A percentile compares a stretch with the other conserved stretches of the same genome.
Conservation (phyloP, 768 basidiomycete species). For the Suillus luteus region DNA sequence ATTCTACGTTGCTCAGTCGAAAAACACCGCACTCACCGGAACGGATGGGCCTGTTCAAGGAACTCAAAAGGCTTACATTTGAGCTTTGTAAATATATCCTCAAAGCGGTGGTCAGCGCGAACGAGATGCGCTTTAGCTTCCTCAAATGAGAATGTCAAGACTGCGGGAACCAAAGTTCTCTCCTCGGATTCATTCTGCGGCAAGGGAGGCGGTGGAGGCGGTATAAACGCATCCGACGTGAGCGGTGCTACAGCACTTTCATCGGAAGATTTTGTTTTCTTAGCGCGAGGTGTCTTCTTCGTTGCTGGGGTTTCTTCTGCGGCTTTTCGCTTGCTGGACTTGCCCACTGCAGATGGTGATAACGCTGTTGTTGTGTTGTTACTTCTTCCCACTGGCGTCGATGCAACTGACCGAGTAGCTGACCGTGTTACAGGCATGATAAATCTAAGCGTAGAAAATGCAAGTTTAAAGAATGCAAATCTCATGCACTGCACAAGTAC, state of each 20-base stretch:
- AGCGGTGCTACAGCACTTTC: background rate
- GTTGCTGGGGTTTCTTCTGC: slow-evolving; percentile 1
- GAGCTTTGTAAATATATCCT: slow-evolving; percentile 61
- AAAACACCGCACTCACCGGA: slow-evolving; percentile 51
- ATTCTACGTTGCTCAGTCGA: background rate
- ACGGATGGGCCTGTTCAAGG: slow-evolving; percentile 79
- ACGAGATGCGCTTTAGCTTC: slow-evolving; percentile 76
- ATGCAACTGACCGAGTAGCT: slow-evolving; percentile 22
- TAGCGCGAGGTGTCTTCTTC: slow-evolving; percentile 10
- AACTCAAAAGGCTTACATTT: slow-evolving; percentile 78
- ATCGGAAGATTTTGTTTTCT: slow-evolving; percentile 10
- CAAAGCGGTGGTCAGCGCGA: slow-evolving; percentile 67
- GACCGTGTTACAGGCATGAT: slow-evolving; percentile 41
- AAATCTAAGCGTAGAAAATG: background rate
- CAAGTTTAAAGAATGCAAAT: slow-evolving; percentile 1
- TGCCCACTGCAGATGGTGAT: slow-evolving; percentile 1
- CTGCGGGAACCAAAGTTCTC: slow-evolving; percentile 58
- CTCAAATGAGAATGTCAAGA: slow-evolving; percentile 75
- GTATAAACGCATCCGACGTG: background rate
- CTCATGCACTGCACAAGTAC: background rate
- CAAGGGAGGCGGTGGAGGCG: slow-evolving; percentile 13
- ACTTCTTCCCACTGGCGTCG: slow-evolving; percentile 10
- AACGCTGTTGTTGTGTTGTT: slow-evolving; percentile 7
- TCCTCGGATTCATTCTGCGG: slow-evolving; percentile 11
- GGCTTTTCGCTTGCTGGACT: slow-evolving; percentile 25